Evolutionary conservation across 495 filamentous ascomycete species (phyloP), one percentile per base, ranked within the genome.

Genomic region (Astrothelium macrocarpum): DNA sequence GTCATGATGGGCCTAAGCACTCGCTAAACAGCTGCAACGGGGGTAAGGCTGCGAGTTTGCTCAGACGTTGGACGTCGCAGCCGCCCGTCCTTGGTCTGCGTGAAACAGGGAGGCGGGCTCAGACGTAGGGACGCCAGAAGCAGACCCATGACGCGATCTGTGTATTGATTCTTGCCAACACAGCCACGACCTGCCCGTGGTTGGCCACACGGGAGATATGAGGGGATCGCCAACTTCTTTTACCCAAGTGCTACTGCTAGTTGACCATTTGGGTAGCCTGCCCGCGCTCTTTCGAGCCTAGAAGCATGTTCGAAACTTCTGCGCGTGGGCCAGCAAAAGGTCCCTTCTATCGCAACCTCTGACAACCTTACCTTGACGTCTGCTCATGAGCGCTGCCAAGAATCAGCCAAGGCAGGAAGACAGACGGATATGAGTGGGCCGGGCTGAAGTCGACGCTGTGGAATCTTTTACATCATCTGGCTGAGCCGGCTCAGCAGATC

Each of bases 1-100:
- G 49, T 16, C 49, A 56, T 56, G 3, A 29, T 29, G 49, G 49
- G 49, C 49, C 49, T 26, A 28, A 28, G 26, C 9, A 25, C 23
- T 56, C 49, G 49, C 12, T 26, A 9, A 25, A 56, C 23, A 5
- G 49, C 49, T 56, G 25, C 49, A 20, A 29, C 49, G 2, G 25
- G 49, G 49, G 49, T 20, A 49, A 11, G 20, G 49, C 12, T 12
- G 49, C 23, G 12, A n/a, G 49, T 56, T 56, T 20, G 49, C 26
- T 56, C 49, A 56, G 49, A 56, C 49, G 49, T 56, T 56, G 49
- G 49, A 56, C 49, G 49, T 56, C 49, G 49, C 49, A 56, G 49
- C 12, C 49, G 9, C 49, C 25, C 25, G n/a, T 12, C 49, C 23
- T 28, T 25, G 23, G 49, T 25, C 20, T 26, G 49, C 49, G 49